Conservation (phyloP, 768 basidiomycete species). For the Termitomyces sp. region DNA sequence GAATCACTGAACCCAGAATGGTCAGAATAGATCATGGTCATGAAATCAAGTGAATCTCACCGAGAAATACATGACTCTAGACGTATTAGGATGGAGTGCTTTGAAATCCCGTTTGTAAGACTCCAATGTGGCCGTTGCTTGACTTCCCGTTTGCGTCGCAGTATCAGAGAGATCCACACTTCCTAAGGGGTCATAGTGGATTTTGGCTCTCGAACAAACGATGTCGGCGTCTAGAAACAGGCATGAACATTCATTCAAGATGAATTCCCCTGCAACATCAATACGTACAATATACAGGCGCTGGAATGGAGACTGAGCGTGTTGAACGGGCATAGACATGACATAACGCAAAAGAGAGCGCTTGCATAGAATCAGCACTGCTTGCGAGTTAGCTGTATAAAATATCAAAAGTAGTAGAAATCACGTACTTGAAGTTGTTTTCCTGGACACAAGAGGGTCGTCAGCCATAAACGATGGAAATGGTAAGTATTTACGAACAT, state of each 20-base stretch:
- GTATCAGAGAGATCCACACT: constrained; percentile 35
- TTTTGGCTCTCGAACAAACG: constrained; percentile 61
- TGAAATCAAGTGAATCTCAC: constrained; percentile 17
- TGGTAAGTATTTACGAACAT: constrained; percentile 24
- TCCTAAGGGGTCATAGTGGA: constrained; percentile 54
- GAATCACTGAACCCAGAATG: neutral
- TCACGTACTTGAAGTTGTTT: constrained; percentile 54
- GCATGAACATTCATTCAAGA: neutral
- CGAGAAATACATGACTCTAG: constrained; percentile 35
- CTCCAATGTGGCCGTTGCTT: constrained; percentile 32
- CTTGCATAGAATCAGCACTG: constrained; percentile 65
- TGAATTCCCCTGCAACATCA: neutral
- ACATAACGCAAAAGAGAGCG: constrained; percentile 65
- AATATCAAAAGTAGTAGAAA: neutral
- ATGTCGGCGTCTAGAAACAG: constrained; percentile 61
- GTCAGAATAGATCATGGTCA: neutral
- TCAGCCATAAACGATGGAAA: neutral
- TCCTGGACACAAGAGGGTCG: constrained; percentile 22
- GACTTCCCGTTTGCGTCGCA: constrained; percentile 28
- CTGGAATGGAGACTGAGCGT: constrained; percentile 80
- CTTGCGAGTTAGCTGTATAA: neutral
- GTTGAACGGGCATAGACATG: constrained; percentile 81
- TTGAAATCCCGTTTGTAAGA: constrained; percentile 46
- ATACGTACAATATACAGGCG: constrained; percentile 73
- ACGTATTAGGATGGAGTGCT: constrained; percentile 29